Evolutionary conservation across 2,329 filamentous ascomycete genomes (phyloP).

Genomic region (Pseudocercospora fijiensis): DNA sequence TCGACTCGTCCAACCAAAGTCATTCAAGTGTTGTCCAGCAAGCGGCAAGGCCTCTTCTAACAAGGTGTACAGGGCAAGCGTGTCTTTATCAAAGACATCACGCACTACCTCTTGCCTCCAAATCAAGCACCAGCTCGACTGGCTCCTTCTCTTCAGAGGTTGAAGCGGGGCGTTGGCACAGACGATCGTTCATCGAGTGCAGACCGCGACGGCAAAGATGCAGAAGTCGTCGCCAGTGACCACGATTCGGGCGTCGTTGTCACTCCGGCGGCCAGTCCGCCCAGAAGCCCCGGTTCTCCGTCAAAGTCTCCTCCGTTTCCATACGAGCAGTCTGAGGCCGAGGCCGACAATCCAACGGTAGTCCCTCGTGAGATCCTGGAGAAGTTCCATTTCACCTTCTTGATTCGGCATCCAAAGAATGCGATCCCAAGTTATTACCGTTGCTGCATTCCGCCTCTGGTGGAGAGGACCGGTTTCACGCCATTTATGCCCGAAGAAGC

Average conservation of each 20-base stretch:
- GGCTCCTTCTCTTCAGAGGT: conserved; percentile 69
- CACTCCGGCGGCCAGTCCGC: conserved; percentile 27
- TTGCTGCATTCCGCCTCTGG: conserved; percentile 85
- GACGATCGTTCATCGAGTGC: conserved; percentile 32
- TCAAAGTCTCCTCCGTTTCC: conserved; percentile 52
- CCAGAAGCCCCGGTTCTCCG: conserved; percentile 25
- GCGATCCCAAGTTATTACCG: conserved; percentile 93
- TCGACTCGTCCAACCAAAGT: not conserved
- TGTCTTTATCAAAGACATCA: conserved; percentile 97
- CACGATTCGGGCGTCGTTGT: conserved; percentile 38
- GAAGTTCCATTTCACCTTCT: conserved; percentile 89
- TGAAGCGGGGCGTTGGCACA: conserved; percentile 61
- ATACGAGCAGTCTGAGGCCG: conserved; percentile 54
- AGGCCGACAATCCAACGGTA: conserved; percentile 79
- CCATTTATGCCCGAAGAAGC: conserved; percentile 85
- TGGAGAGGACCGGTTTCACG: conserved; percentile 77
- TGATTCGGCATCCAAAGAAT: conserved; percentile 91
- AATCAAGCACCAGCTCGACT: conserved; percentile 65
- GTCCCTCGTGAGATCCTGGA: conserved; percentile 71
- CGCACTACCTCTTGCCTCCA: conserved; percentile 83
- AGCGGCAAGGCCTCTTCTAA: conserved; percentile 19
- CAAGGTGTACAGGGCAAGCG: conserved; percentile 69
- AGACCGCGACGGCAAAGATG: conserved; percentile 34
- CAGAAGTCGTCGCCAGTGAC: conserved; percentile 21
- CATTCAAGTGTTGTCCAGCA: not conserved